Percentiles rank a stretch among this genome's conserved stretches.
Conservation (phyloP, 305 asterid genomes). For the Striga hermonthica region DNA sequence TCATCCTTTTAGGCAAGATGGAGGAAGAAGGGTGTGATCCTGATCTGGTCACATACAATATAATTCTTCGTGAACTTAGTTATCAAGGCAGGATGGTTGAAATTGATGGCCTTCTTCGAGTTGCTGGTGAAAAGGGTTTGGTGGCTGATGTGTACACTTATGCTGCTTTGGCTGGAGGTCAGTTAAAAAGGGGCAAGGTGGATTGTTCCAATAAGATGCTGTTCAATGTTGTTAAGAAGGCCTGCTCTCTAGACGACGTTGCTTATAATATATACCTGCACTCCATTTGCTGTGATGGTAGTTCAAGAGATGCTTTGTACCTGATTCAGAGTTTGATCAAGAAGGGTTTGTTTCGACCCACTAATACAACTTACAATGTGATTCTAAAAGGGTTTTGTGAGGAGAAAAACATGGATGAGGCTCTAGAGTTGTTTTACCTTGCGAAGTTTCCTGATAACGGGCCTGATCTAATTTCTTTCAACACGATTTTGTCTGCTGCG, state of each 20-base stretch:
- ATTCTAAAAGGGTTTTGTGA: constrained; percentile 52
- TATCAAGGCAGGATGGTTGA: constrained; percentile 42
- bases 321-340: constrained; percentile 38
- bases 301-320: constrained; percentile 44
- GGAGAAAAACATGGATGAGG: constrained; percentile 44
- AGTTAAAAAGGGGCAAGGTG: constrained; percentile 48
- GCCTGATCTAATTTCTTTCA: constrained; percentile 57
- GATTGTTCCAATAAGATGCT: constrained; percentile 38
- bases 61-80: constrained; percentile 55
- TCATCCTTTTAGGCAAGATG: constrained; percentile 42
- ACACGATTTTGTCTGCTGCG: constrained; percentile 55
- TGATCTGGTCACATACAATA: constrained; percentile 56
- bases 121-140: constrained; percentile 45
- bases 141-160: constrained; percentile 49
- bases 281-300: constrained; percentile 38
- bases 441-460: constrained; percentile 43
- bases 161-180: constrained; percentile 60
- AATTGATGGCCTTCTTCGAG: constrained; percentile 37
- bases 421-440: constrained; percentile 39
- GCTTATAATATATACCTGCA: constrained; percentile 48
- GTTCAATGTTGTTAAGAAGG: constrained; percentile 36
- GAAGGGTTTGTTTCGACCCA: constrained; percentile 53
- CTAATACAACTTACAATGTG: constrained; percentile 45
- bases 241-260: constrained; percentile 41
- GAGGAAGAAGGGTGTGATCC: constrained; percentile 49